These are phyloP conservation scores for Cryptosporidium tyzzeri DNA, from an alignment of 169 alveolate genomes.

Conservation along the genomic window DNA sequence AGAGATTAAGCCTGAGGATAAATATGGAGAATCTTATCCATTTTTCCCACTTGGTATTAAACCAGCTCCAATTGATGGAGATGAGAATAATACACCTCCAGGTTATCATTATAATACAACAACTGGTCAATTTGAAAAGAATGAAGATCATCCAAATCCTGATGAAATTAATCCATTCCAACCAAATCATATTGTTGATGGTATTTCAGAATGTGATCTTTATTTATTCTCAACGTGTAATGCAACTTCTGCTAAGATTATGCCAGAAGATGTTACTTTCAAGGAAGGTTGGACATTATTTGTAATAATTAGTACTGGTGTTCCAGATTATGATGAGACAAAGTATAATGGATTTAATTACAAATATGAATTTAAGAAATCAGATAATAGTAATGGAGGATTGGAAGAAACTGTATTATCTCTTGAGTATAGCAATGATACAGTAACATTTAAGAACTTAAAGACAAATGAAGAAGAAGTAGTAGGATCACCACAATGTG, in stretches of 20 bases:
- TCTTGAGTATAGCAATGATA: no score
- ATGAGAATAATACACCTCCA: not conserved
- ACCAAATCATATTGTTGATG: slow-evolving; percentile 44
- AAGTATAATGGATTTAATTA: not conserved
- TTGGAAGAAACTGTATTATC: slow-evolving; percentile 3
- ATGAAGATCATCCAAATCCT: not conserved
- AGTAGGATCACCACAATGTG: slow-evolving; percentile 41
- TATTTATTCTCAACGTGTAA: slow-evolving; percentile 46
- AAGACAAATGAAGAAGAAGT: not conserved
- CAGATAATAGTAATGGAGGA: not conserved
- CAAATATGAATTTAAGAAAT: slow-evolving; percentile 12
- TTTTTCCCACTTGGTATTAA: slow-evolving; percentile 53
- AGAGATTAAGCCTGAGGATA: slow-evolving; percentile 3
- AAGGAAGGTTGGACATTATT: slow-evolving; percentile 54
- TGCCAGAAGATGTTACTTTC: slow-evolving; percentile 1
- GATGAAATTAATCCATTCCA: slow-evolving; percentile 30
- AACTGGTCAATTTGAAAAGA: slow-evolving; percentile 33
- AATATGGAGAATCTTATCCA: slow-evolving; percentile 37
- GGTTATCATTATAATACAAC: slow-evolving; percentile 14
- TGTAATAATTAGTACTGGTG: slow-evolving; percentile 18
- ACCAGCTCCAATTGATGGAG: slow-evolving; percentile 37
- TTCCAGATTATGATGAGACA: slow-evolving; percentile 13
- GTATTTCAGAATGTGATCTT: slow-evolving; percentile 31
- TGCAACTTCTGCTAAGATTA: slow-evolving; percentile 46
- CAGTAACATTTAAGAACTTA: slow-evolving; percentile 6